Evolutionary conservation across 2,329 filamentous ascomycete genomes (phyloP).

Genomic region (Diaporthe velutina): DNA sequence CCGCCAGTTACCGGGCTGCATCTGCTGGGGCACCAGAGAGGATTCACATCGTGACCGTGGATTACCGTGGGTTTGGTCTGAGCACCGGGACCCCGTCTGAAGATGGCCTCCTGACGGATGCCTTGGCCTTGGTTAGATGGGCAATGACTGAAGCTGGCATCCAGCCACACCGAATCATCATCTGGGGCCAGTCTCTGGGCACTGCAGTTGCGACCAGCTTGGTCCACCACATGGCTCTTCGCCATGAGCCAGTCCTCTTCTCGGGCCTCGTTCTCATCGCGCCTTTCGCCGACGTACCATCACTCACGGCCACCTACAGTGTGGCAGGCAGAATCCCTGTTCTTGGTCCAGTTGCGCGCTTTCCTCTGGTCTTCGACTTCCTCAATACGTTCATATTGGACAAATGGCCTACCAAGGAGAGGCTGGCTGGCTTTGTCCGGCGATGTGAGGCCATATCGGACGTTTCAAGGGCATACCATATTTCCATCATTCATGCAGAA

Average conservation of each 20-base stretch:
- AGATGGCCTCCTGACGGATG: constrained; percentile 65
- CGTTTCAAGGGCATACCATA: constrained; percentile 37
- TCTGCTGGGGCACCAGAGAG: constrained; percentile 62
- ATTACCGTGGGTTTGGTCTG: constrained; percentile 72
- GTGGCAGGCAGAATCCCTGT: constrained; percentile 68
- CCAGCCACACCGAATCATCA: constrained; percentile 66
- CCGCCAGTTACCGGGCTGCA: constrained; percentile 68
- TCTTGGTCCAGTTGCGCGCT: constrained; percentile 62
- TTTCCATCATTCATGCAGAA: constrained; percentile 60
- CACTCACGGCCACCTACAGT: constrained; percentile 68
- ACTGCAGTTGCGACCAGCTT: constrained; percentile 57
- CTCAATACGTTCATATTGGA: constrained; percentile 50
- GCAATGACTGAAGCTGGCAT: constrained; percentile 64
- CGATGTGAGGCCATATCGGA: constrained; percentile 49
- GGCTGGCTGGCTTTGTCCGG: constrained; percentile 50
- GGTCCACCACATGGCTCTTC: constrained; percentile 47
- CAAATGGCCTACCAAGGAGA: constrained; percentile 62
- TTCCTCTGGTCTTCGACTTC: constrained; percentile 62
- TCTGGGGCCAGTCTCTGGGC: constrained; percentile 72
- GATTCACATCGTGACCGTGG: constrained; percentile 70
- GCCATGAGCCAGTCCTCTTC: constrained; percentile 57
- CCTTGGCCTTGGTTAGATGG: constrained; percentile 65
- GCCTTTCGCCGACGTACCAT: constrained; percentile 67
- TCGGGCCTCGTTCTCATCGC: constrained; percentile 68
- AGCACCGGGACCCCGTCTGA: constrained; percentile 68